Evolutionary conservation across 345 rosid genomes (phyloP).

Genomic region (Eucalyptus albens): DNA sequence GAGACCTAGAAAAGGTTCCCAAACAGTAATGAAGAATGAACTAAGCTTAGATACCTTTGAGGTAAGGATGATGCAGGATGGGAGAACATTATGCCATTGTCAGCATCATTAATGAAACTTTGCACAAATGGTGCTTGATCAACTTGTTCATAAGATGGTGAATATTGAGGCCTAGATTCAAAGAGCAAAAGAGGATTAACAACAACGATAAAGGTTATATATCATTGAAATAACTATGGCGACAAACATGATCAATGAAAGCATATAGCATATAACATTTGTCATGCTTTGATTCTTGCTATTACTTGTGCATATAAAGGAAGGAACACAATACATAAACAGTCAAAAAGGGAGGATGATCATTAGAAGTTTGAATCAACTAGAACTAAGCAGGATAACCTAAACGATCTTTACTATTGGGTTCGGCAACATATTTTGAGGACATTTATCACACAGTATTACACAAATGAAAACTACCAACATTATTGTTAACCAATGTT

Average conservation of each 20-base stretch:
- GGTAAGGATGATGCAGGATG: neutral
- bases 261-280: neutral
- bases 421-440: neutral
- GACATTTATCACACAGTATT: neutral
- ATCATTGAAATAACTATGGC: neutral
- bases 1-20: neutral
- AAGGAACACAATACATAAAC: neutral
- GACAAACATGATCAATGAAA: neutral
- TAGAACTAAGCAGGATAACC: neutral
- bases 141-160: neutral
- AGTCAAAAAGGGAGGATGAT: neutral
- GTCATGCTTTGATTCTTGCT: neutral
- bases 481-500: neutral
- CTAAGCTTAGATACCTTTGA: neutral
- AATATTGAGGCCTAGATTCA: neutral
- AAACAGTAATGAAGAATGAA: neutral
- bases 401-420: neutral
- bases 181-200: neutral
- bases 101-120: neutral
- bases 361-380: neutral
- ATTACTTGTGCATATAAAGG: neutral
- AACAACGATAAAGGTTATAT: neutral
- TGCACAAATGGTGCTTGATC: neutral
- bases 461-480: neutral
- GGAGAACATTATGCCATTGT: neutral